Evolutionary conservation across 352 stramenopile genomes (phyloP), one percentile per base, ranked within the genome.

Genomic region (Globisporangium lucens): DNA sequence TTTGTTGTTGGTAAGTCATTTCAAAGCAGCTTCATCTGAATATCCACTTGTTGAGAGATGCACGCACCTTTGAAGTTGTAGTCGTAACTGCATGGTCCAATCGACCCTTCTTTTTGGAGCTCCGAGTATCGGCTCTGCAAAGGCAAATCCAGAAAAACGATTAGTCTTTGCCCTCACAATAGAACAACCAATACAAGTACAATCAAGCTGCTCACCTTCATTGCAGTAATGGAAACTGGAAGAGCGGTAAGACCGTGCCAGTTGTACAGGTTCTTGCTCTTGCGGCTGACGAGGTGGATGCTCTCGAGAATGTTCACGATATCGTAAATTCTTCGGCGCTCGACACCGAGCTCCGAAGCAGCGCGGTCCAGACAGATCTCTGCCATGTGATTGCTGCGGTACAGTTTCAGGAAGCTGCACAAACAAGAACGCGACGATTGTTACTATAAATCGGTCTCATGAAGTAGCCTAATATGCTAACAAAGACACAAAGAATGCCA

Each of bases 271-370:
- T 99, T 99, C 76, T 99, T 99, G 65, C 92, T 95, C 67, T 98
- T 95, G n/a, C 96, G 92, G 33, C 83, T 95, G 5, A 99, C 94
- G 30, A 99, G 89, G 36, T 95, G 82, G 47, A 99, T 91, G 58
- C 89, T 97, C 73, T 99, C 96, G 33, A 99, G 81, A 74, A 99
- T 99, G 73, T 99, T 99, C 56, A 99, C 95, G 51, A 99, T 98
- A 75, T 99, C 97, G 73, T 99, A 99, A 61, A 99, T 99, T 20
- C 97, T 80, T 47, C 97, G 83, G 51, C 97, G 84, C 73, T 98
- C 96, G 0, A 99, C 95, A 2, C 89, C 87, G 1, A 95, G 72
- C 63, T 93, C 78, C 0, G 75, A 71, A 0, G 87, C 87, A 15
- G 86, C 85, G 64, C 75, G 72, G 47, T 94, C 85, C 1, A 95